A percentile compares a stretch with the other conserved stretches of the same genome.
Conservation (phyloP, 768 basidiomycete genomes). For the Myochromella boudieri region DNA sequence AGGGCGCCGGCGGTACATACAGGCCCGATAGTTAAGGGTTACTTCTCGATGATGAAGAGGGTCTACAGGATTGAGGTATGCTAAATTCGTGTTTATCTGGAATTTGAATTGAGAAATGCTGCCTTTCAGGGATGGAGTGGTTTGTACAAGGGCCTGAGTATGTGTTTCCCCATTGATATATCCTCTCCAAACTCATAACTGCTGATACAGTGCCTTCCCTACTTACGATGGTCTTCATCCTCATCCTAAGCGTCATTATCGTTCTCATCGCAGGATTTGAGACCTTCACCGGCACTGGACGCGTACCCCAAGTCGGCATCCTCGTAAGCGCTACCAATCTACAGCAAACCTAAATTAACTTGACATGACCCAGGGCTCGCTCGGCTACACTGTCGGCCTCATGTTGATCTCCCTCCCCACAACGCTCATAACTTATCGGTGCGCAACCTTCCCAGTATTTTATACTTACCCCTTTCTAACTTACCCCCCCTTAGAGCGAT, state of each 20-base stretch:
- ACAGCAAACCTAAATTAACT: too few relatives aligned
- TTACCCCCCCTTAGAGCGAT: constrained; percentile 68
- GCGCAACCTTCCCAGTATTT: background rate
- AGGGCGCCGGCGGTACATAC: background rate
- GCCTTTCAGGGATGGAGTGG: background rate
- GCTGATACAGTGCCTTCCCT: background rate
- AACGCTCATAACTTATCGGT: background rate
- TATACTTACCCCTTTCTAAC: background rate
- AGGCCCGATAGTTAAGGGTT: background rate
- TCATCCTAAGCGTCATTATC: too few relatives aligned
- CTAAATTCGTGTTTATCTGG: background rate
- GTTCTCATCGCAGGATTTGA: too few relatives aligned
- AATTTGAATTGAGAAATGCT: background rate
- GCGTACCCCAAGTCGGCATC: too few relatives aligned
- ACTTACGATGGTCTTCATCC: background rate
- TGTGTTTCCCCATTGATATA: too few relatives aligned
- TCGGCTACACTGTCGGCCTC: background rate
- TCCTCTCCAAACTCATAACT: too few relatives aligned
- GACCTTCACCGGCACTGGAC: too few relatives aligned
- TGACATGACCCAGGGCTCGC: background rate
- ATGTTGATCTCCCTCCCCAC: background rate
- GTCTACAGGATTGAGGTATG: background rate
- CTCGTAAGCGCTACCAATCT: too few relatives aligned
- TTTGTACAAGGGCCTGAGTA: background rate
- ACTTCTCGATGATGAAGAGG: background rate